These are phyloP conservation scores for Suhomyces ambrosiae DNA, from an alignment of 1,139 yeast species.

Conservation along the genomic window DNA sequence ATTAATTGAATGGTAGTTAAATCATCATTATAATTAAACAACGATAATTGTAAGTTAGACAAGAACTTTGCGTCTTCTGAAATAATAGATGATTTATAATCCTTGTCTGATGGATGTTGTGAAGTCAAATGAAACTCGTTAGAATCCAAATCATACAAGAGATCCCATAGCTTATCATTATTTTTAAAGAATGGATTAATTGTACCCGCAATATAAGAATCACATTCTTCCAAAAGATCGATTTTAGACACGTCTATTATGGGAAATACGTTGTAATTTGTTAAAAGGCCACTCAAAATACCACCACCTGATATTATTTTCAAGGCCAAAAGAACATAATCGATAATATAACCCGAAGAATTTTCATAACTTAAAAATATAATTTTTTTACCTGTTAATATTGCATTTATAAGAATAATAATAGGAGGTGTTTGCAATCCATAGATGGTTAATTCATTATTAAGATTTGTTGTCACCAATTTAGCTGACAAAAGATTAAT, in stretches of 20 bases:
- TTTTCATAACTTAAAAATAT: slow-evolving; percentile 57
- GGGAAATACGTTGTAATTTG: slow-evolving; percentile 56
- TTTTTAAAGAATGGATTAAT: slow-evolving; percentile 66
- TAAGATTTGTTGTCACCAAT: slow-evolving; percentile 29
- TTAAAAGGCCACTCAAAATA: slow-evolving; percentile 51
- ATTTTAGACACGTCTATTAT: slow-evolving; percentile 64
- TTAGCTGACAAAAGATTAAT: slow-evolving; percentile 41
- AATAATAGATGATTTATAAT: slow-evolving; percentile 40
- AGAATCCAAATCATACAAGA: slow-evolving; percentile 57
- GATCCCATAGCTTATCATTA: slow-evolving; percentile 61
- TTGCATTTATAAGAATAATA: slow-evolving; percentile 55
- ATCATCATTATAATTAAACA: slow-evolving; percentile 52
- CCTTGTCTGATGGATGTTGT: slow-evolving; percentile 19
- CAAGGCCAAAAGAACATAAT: slow-evolving; percentile 54
- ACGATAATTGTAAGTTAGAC: slow-evolving; percentile 45
- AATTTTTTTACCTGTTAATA: slow-evolving; percentile 59
- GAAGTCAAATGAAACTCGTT: slow-evolving; percentile 43
- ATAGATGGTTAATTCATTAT: slow-evolving; percentile 50
- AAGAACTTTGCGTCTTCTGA: slow-evolving; percentile 52
- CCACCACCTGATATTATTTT: slow-evolving; percentile 64
- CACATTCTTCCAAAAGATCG: slow-evolving; percentile 54
- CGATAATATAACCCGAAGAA: slow-evolving; percentile 57
- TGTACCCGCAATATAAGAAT: slow-evolving; percentile 65
- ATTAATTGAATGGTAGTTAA: slow-evolving; percentile 50
- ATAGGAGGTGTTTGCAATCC: slow-evolving; percentile 63